Evolutionary conservation across 768 basidiomycete species (phyloP), one percentile per base, ranked within the genome.

Genomic region (Cystofilobasidium ferigula): DNA sequence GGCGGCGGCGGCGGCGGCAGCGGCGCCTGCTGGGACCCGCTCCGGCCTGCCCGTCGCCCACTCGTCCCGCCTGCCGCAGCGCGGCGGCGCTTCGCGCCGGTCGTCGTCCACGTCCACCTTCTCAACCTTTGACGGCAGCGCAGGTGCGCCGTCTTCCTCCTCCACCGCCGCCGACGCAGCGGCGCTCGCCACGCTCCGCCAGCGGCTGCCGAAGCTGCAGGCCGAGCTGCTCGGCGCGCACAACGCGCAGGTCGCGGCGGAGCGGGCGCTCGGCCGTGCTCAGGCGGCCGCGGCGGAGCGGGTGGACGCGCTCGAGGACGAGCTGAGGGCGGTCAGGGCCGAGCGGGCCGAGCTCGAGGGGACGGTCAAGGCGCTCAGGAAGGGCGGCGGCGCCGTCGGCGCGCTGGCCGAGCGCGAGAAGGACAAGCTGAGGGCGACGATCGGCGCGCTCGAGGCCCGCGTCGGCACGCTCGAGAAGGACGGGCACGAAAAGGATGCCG

Each of bases 381-480:
- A 43, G 14, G 40, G 32, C 8, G 57, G 63, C 28, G 45, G 38
- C 6, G 45, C 38, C 24, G 57, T 42, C 45, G 57, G 45, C 24
- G 28, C 26, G 16, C 20, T 42, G 10, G 40, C 16, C 4, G 20
- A 36, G 36, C 20, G 14, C 22, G 63, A 43, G 18, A 38, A 40
- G 28, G 63, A 14, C 8, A 16, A 53, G 30, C 6, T 63, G 1
- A 57, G 69, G 58, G 68, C 67, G 20, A 53, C 69, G 32, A 63
- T 63, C 34, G 26, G 47, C 34, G 60, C 48, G 18, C 60, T 73
- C 16, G 63, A 70, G 62, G 63, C 32, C 38, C 66, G 72, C 61
- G 64, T 73, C 61, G 68, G 26, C 12, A 22, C 53, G 30, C 13
- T 63, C 20, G 51, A 63, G 43, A 24, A 10, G 42, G 35, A 54